Evolutionary conservation across 2,329 filamentous ascomycete genomes (phyloP).

Genomic region (Aspergillus quadricinctus): DNA sequence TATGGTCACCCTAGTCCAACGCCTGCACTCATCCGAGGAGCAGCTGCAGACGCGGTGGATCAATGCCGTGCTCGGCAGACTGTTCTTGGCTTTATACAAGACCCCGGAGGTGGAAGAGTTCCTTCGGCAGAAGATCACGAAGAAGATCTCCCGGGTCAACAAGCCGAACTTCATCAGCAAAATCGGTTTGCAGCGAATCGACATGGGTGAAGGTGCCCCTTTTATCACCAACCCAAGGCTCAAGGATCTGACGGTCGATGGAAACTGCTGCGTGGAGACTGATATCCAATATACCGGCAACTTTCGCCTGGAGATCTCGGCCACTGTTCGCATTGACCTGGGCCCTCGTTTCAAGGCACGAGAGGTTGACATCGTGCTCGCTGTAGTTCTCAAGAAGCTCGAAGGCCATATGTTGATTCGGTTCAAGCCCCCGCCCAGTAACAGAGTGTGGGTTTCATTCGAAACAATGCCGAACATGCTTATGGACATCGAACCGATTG

Average conservation of each 20-base stretch:
- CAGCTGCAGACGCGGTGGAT: constrained; percentile 88
- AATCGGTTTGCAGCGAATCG: constrained; percentile 75
- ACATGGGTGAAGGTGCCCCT: constrained; percentile 81
- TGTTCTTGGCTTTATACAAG: constrained; percentile 85
- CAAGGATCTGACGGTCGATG: constrained; percentile 85
- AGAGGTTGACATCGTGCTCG: constrained; percentile 83
- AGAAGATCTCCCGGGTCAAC: constrained; percentile 92
- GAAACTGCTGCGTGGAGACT: constrained; percentile 80
- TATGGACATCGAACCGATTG: constrained; percentile 89
- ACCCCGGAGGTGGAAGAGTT: constrained; percentile 76
- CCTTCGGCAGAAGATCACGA: constrained; percentile 80
- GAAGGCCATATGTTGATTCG: constrained; percentile 81
- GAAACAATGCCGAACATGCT: constrained; percentile 92
- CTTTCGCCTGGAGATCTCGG: constrained; percentile 82
- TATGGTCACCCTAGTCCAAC: constrained; percentile 84
- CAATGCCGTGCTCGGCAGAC: constrained; percentile 80
- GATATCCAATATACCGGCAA: constrained; percentile 87
- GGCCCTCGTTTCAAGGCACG: constrained; percentile 83
- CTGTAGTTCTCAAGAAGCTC: constrained; percentile 76
- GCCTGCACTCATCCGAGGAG: constrained; percentile 85
- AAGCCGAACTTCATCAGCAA: constrained; percentile 85
- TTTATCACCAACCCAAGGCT: constrained; percentile 84
- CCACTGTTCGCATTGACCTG: constrained; percentile 88
- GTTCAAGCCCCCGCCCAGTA: constrained; percentile 92
- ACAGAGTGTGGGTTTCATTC: constrained; percentile 93